Conservation (phyloP, 192 early-diverging fungal species). For the Rhizophagus clarus region DNA sequence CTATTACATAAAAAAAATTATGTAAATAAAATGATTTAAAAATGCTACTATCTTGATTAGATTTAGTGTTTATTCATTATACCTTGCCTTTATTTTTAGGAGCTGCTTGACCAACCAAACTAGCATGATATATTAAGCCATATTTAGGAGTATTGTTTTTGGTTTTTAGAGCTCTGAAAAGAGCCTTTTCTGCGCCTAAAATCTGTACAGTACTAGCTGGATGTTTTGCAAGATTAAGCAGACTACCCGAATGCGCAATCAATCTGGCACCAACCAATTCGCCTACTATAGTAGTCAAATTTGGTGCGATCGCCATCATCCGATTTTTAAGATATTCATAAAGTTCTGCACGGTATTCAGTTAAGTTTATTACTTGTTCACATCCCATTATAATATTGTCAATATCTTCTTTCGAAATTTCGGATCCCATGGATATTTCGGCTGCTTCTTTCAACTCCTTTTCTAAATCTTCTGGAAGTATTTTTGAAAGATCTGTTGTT, state of each 20-base stretch:
- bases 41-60: neutral
- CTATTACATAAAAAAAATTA: constrained; percentile 44
- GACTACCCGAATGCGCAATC: constrained; percentile 94
- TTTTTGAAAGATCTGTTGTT: constrained; percentile 78
- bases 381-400: constrained; percentile 92
- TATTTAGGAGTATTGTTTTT: constrained; percentile 99
- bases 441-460: constrained; percentile 96
- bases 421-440: constrained; percentile 99
- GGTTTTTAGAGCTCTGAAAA: constrained; percentile 98
- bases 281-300: constrained; percentile 92
- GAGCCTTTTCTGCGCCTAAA: constrained; percentile 99
- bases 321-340: constrained; percentile 98
- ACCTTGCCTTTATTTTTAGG: constrained; percentile 96
- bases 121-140: constrained; percentile 97
- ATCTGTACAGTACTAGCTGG: constrained; percentile 99
- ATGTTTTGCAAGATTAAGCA: constrained; percentile 97
- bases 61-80: neutral
- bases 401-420: constrained; percentile 96
- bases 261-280: constrained; percentile 98
- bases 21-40: neutral
- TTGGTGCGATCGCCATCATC: constrained; percentile 90
- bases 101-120: constrained; percentile 93
- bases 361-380: constrained; percentile 95
- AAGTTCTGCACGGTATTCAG: constrained; percentile 93
- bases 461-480: constrained; percentile 76